Percentiles rank a stretch among this genome's conserved stretches.
These are phyloP conservation scores for Purpureocillium lavendulum DNA, from an alignment of 2,329 filamentous ascomycete species.

Conservation along the genomic window DNA sequence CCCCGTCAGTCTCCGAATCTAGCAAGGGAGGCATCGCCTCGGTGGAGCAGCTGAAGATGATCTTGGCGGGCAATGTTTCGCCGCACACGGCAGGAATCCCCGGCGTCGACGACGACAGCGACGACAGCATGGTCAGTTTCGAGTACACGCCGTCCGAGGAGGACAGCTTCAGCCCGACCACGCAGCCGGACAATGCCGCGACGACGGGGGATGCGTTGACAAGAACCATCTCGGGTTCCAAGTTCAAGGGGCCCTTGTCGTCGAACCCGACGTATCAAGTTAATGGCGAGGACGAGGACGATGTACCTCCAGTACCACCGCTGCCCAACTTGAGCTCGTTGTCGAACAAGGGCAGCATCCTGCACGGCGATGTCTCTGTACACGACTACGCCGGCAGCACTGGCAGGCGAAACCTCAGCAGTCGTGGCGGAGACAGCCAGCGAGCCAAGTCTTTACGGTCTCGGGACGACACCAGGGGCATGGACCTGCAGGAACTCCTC, in stretches of 20 bases:
- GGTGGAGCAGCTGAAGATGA: conserved; percentile 56
- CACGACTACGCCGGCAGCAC: conserved; percentile 27
- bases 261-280: conserved; percentile 30
- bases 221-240: conserved; percentile 24
- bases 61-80: conserved; percentile 42
- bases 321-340: conserved; percentile 32
- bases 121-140: conserved; percentile 65
- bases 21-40: conserved; percentile 46
- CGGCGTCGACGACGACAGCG: conserved; percentile 42
- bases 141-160: conserved; percentile 60
- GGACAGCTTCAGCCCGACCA: conserved; percentile 46
- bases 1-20: conserved; percentile 33
- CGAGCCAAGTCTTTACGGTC: conserved; percentile 23
- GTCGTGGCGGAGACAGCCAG: conserved; percentile 31
- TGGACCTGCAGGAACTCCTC: conserved; percentile 41
- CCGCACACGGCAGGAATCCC: conserved; percentile 27
- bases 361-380: conserved; percentile 18
- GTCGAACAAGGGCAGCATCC: conserved; percentile 18
- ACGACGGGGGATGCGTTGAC: conserved; percentile 20
- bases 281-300: conserved; percentile 21
- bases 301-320: conserved; percentile 48
- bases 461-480: conserved; percentile 22
- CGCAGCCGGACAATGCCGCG: conserved; percentile 19
- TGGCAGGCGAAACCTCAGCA: conserved; percentile 29
- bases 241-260: conserved; percentile 30